Evolutionary conservation across 441 rosid genomes (phyloP), one percentile per base, ranked within the genome.

Genomic region (Populus hybrid): DNA sequence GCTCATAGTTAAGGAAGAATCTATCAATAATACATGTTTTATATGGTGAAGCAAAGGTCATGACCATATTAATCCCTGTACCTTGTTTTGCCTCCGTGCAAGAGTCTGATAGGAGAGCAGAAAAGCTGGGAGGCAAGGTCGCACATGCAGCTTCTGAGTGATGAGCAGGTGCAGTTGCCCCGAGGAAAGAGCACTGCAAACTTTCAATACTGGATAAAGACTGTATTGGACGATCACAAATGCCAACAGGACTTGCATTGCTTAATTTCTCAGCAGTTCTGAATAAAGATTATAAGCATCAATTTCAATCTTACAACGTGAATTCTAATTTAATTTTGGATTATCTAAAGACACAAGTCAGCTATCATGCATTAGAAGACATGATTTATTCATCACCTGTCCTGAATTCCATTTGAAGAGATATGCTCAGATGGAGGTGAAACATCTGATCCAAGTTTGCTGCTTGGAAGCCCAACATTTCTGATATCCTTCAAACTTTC

Each of bases 121-220:
- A 53, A 65, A 72, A 76, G 76, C 73, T 56, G 36, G 29, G 23
- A 36, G 82, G 74, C 24, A 75, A 45, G 36, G 72, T 11, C 21
- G 75, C 38, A 45, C 26, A 33, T 10, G 65, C 2, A 14, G 24
- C 59, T 65, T 53, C 63, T n/a, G 65, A 65, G 75, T 50, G 26
- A 64, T 64, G 33, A 59, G 20, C 69, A 29, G 9, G 18, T 21
- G 35, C 5, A 29, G n/a, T 23, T 36, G 40, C 64, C 74, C 35
- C 28, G 9, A 23, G 4, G 21, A 38, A 64, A 7, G 26, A 29
- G 42, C 5, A 8, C 14, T 8, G n/a, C 14, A 31, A 64, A 53
- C 21, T 71, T 31, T 61, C 74, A 50, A 28, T 4, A 29, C 26
- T 33, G 36, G 42, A 40, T 31, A 21, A 6, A 26, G 31, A 33